Conservation (phyloP, 2,329 filamentous ascomycete species). For the Venturia carpophila region DNA sequence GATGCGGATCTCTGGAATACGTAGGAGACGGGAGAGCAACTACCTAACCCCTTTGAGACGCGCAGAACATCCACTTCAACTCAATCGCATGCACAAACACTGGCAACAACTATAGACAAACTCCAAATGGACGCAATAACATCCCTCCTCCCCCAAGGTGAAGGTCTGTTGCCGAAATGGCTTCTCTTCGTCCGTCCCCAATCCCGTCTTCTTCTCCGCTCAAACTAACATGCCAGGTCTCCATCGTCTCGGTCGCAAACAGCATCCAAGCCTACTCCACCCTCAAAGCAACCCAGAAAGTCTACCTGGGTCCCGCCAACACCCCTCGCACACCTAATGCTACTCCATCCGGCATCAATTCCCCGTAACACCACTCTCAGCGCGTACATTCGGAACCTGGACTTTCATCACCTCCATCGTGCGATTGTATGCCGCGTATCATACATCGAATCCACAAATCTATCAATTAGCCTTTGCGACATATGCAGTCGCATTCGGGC, state of each 20-base stretch:
- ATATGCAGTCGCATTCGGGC: conserved; percentile 66
- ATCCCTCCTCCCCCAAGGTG: conserved; percentile 37
- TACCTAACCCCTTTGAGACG: not conserved
- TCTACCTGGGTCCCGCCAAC: conserved; percentile 64
- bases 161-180: conserved; percentile 56
- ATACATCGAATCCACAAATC: conserved; percentile 62
- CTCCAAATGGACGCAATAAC: conserved; percentile 28
- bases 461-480: conserved; percentile 79
- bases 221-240: conserved; percentile 51
- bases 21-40: not conserved
- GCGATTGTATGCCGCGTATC: conserved; percentile 75
- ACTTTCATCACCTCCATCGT: conserved; percentile 71
- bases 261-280: conserved; percentile 76
- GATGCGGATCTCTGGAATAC: not conserved
- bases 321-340: conserved; percentile 33
- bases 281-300: conserved; percentile 71
- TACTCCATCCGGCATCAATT: conserved; percentile 29
- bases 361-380: conserved; percentile 64
- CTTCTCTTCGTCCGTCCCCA: conserved; percentile 50
- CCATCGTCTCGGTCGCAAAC: conserved; percentile 75
- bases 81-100: not conserved
- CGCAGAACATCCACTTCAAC: not conserved
- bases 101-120: not conserved
- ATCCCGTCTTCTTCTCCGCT: conserved; percentile 9
- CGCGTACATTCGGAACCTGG: conserved; percentile 81